Evolutionary conservation across 345 rosid species (phyloP).

Genomic region (Citrus glauca): DNA sequence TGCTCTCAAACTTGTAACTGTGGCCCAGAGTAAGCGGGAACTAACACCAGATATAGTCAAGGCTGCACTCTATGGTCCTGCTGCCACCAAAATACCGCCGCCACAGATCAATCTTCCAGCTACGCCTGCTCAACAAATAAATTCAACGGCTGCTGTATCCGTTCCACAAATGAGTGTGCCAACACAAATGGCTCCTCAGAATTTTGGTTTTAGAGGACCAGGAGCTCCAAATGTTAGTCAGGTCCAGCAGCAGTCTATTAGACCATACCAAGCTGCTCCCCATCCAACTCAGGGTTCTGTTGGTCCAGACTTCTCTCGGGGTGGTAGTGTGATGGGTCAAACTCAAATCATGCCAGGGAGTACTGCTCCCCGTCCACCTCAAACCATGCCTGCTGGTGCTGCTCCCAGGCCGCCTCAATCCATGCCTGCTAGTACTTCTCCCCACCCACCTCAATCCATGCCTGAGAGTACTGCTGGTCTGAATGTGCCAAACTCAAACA

Average conservation of each 20-base stretch:
- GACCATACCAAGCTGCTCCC: slow-evolving; percentile 54
- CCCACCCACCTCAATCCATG: slow-evolving; percentile 41
- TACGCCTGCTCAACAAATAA: slow-evolving; percentile 41
- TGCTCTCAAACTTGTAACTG: slow-evolving; percentile 93
- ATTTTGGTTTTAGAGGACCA: slow-evolving; percentile 58
- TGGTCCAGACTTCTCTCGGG: slow-evolving; percentile 50
- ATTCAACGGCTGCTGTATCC: slow-evolving; percentile 32
- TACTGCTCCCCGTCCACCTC: slow-evolving; percentile 40
- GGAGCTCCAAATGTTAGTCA: slow-evolving; percentile 47
- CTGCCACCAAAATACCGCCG: slow-evolving; percentile 94
- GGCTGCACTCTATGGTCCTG: slow-evolving; percentile 88
- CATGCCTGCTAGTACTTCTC: slow-evolving; percentile 25
- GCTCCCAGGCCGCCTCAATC: slow-evolving; percentile 42
- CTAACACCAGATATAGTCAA: slow-evolving; percentile 91
- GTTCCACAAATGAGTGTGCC: slow-evolving; percentile 31
- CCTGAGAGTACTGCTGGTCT: slow-evolving; percentile 34
- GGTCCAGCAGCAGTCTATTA: slow-evolving; percentile 47
- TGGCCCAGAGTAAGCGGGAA: slow-evolving; percentile 93
- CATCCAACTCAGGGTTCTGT: slow-evolving; percentile 40
- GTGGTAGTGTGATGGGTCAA: slow-evolving; percentile 40
- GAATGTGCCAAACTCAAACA: slow-evolving; percentile 37
- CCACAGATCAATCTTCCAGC: slow-evolving; percentile 81
- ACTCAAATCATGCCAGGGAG: slow-evolving; percentile 34
- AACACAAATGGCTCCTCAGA: slow-evolving; percentile 37
- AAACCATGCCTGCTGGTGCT: slow-evolving; percentile 24